Base-by-base conservation (phyloP, 805 yeast genomes). In the Ogataea polymorpha region DNA sequence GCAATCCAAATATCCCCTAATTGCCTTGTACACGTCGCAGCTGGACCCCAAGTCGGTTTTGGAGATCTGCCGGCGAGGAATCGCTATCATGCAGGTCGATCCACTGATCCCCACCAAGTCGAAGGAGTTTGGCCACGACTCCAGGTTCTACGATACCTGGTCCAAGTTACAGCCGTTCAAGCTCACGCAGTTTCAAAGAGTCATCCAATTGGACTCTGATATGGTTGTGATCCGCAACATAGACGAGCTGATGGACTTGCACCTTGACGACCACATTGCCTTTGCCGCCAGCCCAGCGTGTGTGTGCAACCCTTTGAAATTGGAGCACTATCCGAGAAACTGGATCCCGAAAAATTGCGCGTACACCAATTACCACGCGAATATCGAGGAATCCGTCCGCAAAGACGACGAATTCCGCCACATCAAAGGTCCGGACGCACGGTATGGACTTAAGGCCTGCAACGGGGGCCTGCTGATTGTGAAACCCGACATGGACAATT, bases 231-330 rank as follows among this genome's bases (percentile, higher is more conserved):
- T 74, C 7, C 61, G 64, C 41, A 78, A 78, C 50, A 75, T 79
- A 78, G 84, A 79, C 56, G 83, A 77, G 50, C 58, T 79, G 31
- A 72, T 79, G 72, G 72, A 70, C 6, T 35, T 75, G 14, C 66
- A 66, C 8, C 54, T 78, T 35, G 55, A 53, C 3, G 48, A 54
- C 8, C 51, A 54, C 2, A 50, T 54, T 4, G 70, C 64, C 4
- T 77, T 79, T 59, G 84, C 81, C 0, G 81, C 82, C 0, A 56
- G 74, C 9, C 78, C 77, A 48, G 82, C 83, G 3, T 78, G 84
- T 57, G 79, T 76, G 16, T 78, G 84, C 58, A 78, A 78, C 48
- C 84, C 84, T 4, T 64, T 70, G 58, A 54, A 67, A 15, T 68
- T 71, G 45, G 48, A 66, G 1, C 80, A 78, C 53, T 78, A 78